Conservation (phyloP, 2,329 filamentous ascomycete genomes). For the Thelonectria olida region DNA sequence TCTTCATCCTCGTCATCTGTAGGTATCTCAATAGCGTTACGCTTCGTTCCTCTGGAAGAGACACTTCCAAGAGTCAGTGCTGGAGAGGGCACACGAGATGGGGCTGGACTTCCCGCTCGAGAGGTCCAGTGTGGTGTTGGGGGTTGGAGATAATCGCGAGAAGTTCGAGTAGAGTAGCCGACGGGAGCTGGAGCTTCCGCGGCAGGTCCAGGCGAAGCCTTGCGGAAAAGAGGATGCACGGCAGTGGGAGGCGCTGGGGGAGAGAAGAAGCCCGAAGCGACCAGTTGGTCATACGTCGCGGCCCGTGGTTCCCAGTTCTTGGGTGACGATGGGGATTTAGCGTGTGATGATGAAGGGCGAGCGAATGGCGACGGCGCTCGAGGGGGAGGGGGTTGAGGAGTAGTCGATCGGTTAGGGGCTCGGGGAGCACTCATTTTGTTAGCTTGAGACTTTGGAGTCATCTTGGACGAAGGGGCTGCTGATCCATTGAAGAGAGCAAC, state of each 20-base stretch:
- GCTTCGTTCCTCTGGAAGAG: slow-evolving; percentile 61
- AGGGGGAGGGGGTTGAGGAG: slow-evolving; percentile 23
- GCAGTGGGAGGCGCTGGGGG: slow-evolving; percentile 31
- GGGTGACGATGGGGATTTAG: slow-evolving; percentile 20
- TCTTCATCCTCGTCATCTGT: slow-evolving; percentile 47
- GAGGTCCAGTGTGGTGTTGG: slow-evolving; percentile 42
- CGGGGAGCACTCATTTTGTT: not conserved
- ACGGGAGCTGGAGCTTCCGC: slow-evolving; percentile 34
- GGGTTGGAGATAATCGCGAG: slow-evolving; percentile 28
- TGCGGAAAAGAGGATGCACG: slow-evolving; percentile 16
- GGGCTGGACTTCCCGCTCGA: slow-evolving; percentile 32
- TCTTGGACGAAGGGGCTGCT: not conserved
- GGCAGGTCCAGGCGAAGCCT: slow-evolving; percentile 27
- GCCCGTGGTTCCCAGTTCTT: slow-evolving; percentile 26
- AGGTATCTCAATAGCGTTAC: slow-evolving; percentile 49
- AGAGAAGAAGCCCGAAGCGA: slow-evolving; percentile 39
- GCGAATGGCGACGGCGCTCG: slow-evolving; percentile 23
- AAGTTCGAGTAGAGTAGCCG: slow-evolving; percentile 24
- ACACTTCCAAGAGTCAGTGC: slow-evolving; percentile 46
- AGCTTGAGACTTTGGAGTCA: not conserved
- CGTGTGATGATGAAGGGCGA: slow-evolving; percentile 23
- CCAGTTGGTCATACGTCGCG: slow-evolving; percentile 38
- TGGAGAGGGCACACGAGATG: slow-evolving; percentile 31
- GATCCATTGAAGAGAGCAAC: not conserved
- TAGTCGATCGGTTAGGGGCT: not conserved